Conservation (phyloP, 345 rosid species). For the Populus euphratica region DNA sequence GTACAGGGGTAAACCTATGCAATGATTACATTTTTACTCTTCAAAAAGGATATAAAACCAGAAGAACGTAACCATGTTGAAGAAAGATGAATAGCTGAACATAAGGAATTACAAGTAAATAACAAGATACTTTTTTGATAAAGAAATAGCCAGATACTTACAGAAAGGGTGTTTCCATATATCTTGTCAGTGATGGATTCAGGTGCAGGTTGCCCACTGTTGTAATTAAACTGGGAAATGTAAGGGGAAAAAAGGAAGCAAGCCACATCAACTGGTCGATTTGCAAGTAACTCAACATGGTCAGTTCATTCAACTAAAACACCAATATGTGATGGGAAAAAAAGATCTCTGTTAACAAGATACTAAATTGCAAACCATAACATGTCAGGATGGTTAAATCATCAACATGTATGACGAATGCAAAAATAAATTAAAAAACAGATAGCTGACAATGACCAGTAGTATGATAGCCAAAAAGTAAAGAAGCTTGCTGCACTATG, state of each 20-base stretch:
- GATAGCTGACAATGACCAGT: background rate
- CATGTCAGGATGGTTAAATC: background rate
- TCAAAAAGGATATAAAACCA: background rate
- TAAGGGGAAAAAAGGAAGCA: conserved; percentile 2
- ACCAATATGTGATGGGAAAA: background rate
- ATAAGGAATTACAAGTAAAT: conserved; percentile 1
- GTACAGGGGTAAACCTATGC: background rate
- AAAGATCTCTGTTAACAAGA: background rate
- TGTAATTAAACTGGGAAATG: conserved; percentile 71
- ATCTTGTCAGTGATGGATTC: conserved; percentile 92
- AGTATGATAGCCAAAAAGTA: background rate
- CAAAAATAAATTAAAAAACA: background rate
- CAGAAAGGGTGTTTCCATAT: conserved; percentile 92
- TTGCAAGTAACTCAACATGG: background rate
- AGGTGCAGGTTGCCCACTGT: conserved; percentile 95
- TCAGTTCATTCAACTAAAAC: conserved; percentile 3
- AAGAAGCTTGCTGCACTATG: background rate
- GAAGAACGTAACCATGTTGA: background rate
- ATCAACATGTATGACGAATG: background rate
- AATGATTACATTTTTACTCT: background rate
- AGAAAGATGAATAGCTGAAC: conserved; percentile 2
- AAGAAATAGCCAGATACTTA: conserved; percentile 40
- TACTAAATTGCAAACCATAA: background rate
- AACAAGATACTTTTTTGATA: background rate
- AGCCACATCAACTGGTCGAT: conserved; percentile 2